Conservation (phyloP, 148 eudicot genomes). For the Cornus suecica region DNA sequence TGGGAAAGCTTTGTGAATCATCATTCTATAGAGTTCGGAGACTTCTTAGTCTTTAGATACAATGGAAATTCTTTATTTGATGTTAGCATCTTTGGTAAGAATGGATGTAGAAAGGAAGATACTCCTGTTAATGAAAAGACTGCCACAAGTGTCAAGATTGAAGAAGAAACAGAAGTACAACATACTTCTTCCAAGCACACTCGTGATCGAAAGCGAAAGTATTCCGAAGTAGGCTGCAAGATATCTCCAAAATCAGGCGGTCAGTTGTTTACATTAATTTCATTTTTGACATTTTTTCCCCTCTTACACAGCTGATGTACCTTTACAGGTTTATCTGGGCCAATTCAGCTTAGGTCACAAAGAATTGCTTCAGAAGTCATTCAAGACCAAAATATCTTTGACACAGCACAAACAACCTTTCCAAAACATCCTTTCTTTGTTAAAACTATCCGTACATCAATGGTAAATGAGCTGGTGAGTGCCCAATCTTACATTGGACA, state of each 20-base stretch:
- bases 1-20: constrained; percentile 24
- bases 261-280: background rate
- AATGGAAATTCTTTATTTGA: constrained; percentile 10
- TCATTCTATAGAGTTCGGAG: constrained; percentile 11
- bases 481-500: background rate
- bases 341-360: background rate
- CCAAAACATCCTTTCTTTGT: constrained; percentile 8
- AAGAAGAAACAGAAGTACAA: constrained; percentile 9
- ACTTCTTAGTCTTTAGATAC: constrained; percentile 21
- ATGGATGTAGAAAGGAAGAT: constrained; percentile 24
- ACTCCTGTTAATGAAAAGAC: background rate
- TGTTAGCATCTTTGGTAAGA: constrained; percentile 23
- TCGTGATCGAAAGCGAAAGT: constrained; percentile 2
- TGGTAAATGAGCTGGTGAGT: background rate
- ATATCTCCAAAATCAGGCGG: constrained; percentile 1
- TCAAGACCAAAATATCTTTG: background rate
- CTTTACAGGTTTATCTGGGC: constrained; percentile 2
- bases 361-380: background rate
- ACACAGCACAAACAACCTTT: background rate
- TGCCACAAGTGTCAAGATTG: background rate
- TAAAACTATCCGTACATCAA: background rate
- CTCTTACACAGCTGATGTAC: background rate
- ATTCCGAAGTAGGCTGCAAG: background rate
- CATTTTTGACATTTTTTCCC: background rate
- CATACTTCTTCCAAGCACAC: background rate